Evolutionary conservation across 805 yeast species (phyloP), one percentile per base, ranked within the genome.

Genomic region (Jamesozyma lodderae): DNA sequence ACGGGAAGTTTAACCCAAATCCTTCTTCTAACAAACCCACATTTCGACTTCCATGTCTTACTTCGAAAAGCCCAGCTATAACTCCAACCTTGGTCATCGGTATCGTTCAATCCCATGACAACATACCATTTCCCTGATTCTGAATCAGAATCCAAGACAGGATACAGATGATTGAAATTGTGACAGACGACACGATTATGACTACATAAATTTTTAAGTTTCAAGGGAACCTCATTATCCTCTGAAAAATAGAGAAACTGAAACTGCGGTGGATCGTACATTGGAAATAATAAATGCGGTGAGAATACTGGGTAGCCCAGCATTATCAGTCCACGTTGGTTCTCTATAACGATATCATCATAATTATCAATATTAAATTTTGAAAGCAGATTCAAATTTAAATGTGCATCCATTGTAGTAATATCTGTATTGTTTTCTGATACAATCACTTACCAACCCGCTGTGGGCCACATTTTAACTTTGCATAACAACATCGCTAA

Each of bases 31-130:
- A 80, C 83, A 53, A 75, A 71, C 1, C 81, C 79, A 42, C 72
- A 62, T 45, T 67, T 65, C 3, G 83, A 84, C 48, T 76, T 74
- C 94, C 94, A 83, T 33, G 57, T 52, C 19, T 47, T 48, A 16
- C 72, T 60, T 8, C 62, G 55, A 42, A 78, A 72, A 18, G 68
- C 47, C 59, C 72, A 63, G 41, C 81, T 68, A 51, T 83, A 84
- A 23, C 69, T 55, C 94, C 94, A 83, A n/a, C 94, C 94, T 51
- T 79, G 82, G 49, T 81, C 88, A 55, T 83, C 94, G 16, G 75
- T 81, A 51, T 81, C 86, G 17, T 44, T 42, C 30, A 60, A 59
- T 35, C 64, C 57, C 90, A 84, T 79, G 41, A 79, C 67, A 2
- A 81, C 79, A 48, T 76, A 79, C 94, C 94, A 83, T 38, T 68